Evolutionary conservation across 75 land plant genomes (phyloP).

Genomic region (Sequoia sempervirens): DNA sequence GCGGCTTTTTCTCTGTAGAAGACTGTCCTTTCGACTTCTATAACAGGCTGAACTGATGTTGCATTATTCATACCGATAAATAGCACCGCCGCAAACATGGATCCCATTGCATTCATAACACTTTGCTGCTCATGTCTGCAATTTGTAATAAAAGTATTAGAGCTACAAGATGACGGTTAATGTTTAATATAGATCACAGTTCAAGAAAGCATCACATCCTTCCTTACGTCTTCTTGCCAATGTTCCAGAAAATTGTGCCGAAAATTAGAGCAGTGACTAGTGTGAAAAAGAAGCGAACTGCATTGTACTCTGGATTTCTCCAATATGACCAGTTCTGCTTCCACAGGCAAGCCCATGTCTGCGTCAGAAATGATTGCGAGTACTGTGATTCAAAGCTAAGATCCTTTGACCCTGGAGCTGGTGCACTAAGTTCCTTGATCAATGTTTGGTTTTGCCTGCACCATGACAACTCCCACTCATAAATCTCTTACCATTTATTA

Average conservation of each 20-base stretch:
- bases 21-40: constrained; percentile 70
- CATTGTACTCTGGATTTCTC: constrained; percentile 36
- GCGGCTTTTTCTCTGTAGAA: constrained; percentile 82
- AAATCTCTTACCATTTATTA: not conserved
- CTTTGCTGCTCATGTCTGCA: not conserved
- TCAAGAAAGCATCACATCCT: not conserved
- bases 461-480: not conserved
- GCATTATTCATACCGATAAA: constrained; percentile 16
- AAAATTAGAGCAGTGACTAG: constrained; percentile 14
- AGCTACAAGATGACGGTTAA: not conserved
- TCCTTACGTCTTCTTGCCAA: constrained; percentile 31
- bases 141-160: not conserved
- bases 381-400: constrained; percentile 23
- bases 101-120: not conserved
- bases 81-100: constrained; percentile 15
- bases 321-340: constrained; percentile 51
- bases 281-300: constrained; percentile 26
- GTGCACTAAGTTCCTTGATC: constrained; percentile 25
- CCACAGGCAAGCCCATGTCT: constrained; percentile 42
- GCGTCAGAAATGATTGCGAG: constrained; percentile 30
- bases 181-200: no score
- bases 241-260: constrained; percentile 35
- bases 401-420: constrained; percentile 22
- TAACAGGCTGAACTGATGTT: constrained; percentile 58
- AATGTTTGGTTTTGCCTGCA: constrained; percentile 21